A percentile compares a stretch with the other conserved stretches of the same genome.
Conservation (phyloP, 768 basidiomycete species). For the Mycena vitilis region DNA sequence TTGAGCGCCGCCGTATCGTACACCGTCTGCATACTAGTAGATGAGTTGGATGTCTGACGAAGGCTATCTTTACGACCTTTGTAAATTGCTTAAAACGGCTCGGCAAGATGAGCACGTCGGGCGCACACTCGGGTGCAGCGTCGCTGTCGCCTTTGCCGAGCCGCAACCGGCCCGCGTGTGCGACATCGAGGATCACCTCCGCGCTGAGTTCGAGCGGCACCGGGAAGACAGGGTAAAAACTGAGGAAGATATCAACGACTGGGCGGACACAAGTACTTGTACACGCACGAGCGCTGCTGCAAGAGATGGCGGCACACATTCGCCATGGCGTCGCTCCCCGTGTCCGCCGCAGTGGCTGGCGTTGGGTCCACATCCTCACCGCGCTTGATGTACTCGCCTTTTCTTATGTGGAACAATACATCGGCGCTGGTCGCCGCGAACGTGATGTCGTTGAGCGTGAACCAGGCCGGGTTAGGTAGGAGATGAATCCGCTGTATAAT, state of each 20-base stretch:
- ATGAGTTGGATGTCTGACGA: not conserved
- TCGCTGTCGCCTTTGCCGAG: constrained; percentile 46
- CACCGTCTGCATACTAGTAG: constrained; percentile 72
- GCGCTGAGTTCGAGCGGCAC: constrained; percentile 76
- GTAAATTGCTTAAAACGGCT: constrained; percentile 91
- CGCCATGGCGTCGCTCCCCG: constrained; percentile 78
- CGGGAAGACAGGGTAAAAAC: constrained; percentile 97
- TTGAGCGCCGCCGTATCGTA: constrained; percentile 86
- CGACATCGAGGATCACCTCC: constrained; percentile 92
- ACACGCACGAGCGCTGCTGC: constrained; percentile 83
- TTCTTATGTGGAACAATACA: constrained; percentile 87
- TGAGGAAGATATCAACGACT: constrained; percentile 44
- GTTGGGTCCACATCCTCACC: constrained; percentile 71
- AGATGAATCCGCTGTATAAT: constrained; percentile 74
- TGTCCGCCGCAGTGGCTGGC: constrained; percentile 53
- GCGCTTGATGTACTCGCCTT: constrained; percentile 81
- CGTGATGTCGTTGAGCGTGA: constrained; percentile 85
- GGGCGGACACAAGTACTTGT: constrained; percentile 1
- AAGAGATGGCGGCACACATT: constrained; percentile 83
- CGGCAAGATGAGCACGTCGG: constrained; percentile 89
- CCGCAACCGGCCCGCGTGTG: constrained; percentile 67
- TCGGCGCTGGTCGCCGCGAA: constrained; percentile 90
- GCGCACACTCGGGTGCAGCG: constrained; percentile 62
- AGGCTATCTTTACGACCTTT: constrained; percentile 65
- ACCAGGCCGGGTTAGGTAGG: constrained; percentile 88